Evolutionary conservation across 495 filamentous ascomycete species (phyloP), one percentile per base, ranked within the genome.

Genomic region (Penicillium riverlandense): DNA sequence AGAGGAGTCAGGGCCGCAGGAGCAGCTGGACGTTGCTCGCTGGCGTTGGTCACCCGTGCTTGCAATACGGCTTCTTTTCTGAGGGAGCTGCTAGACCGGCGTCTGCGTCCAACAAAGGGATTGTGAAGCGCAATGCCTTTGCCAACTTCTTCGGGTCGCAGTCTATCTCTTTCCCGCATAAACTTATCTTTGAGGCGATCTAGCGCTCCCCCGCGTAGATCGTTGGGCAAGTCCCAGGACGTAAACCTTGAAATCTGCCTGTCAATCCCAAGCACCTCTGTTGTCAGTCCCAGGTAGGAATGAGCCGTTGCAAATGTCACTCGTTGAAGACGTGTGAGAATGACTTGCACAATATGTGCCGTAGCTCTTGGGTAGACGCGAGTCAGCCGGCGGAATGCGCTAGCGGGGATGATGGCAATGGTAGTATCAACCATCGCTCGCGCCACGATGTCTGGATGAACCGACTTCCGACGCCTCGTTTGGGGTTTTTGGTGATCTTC

Each of bases 71-170:
- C 85, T 45, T 95, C 91, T 55, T 88, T 96, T 38, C 90, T 72
- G 2, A 96, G 67, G 35, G 76, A 80, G 14, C 78, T 83, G 48
- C 80, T 86, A 4, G 90, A 88, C 35, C 86, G 77, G 48, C 78
- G 77, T 49, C 84, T 79, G 35, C 79, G 77, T 35, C 75, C 71
- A 22, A 76, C 73, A 11, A 75, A 78, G 1, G 84, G 81, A 51
- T 98, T 98, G 59, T 97, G 94, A 29, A 98, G 69, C 7, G 94
- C 94, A 53, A 98, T 97, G 11, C 94, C 92, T 65, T 97, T 97
- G 47, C 81, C 84, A 13, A 82, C 75, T 45, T 98, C 91, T 57
- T 95, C 89, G 0, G 79, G 75, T 4, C 85, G 85, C 16, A 92
- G 74, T 22, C 90, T 83, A 55, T 97, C 90, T 58, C 80, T 74